Conservation (phyloP, 2,329 filamentous ascomycete genomes). For the Microascus cirrosus region DNA sequence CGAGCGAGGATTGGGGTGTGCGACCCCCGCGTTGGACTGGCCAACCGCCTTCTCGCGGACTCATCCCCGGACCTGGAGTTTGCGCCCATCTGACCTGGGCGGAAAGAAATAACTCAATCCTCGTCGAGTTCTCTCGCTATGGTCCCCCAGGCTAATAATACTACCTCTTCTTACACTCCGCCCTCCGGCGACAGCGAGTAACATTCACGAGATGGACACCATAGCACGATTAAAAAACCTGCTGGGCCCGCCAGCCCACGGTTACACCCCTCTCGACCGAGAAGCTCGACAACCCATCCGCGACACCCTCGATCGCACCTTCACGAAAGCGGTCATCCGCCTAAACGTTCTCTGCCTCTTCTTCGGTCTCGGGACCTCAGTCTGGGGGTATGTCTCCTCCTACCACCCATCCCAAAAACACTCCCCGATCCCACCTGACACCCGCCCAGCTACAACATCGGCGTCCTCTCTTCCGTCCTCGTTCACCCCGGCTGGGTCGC, state of each 20-base stretch:
- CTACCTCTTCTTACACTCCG: background rate
- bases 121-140: background rate
- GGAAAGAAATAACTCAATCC: too few relatives aligned
- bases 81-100: too few relatives aligned
- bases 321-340: conserved; percentile 17
- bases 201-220: background rate
- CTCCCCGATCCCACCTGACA: background rate
- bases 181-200: too few relatives aligned
- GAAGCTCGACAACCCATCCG: background rate
- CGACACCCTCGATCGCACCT: background rate
- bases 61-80: background rate
- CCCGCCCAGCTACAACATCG: conserved; percentile 40
- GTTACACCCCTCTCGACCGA: conserved; percentile 1
- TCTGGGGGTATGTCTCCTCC: conserved; percentile 33
- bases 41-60: background rate
- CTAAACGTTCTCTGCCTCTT: conserved; percentile 32
- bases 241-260: background rate
- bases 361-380: conserved; percentile 36
- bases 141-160: background rate
- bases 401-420: background rate
- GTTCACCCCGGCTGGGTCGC: conserved; percentile 42
- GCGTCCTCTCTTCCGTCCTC: conserved; percentile 43
- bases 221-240: background rate
- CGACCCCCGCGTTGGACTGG: background rate
- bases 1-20: background rate